Evolutionary conservation across 1,284 basidiomycete species (phyloP).

Genomic region (Schizopora paradoxa): DNA sequence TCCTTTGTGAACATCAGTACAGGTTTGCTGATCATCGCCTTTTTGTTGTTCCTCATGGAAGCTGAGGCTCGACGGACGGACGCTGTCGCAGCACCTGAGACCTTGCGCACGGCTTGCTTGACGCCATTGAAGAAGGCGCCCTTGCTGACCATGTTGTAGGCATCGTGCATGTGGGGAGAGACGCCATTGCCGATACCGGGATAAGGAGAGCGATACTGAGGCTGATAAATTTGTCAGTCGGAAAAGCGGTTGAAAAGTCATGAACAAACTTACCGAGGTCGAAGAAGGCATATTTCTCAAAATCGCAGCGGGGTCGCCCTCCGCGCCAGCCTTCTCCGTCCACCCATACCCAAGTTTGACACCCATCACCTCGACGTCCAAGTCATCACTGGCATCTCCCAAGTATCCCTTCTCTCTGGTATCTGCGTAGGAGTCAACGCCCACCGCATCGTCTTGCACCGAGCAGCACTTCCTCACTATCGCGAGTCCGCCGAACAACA

Average conservation of each 20-base stretch:
- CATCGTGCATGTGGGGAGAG: not conserved
- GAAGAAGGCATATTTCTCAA: too few relatives aligned
- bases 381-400: not conserved
- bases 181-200: slow-evolving; percentile 9
- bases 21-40: slow-evolving; percentile 10
- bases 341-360: slow-evolving; percentile 24
- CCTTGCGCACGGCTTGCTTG: slow-evolving; percentile 6
- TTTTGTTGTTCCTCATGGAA: not conserved
- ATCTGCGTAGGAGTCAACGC: too few relatives aligned
- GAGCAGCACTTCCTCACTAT: slow-evolving; percentile 47
- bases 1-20: slow-evolving; percentile 14
- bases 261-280: too few relatives aligned
- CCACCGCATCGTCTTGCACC: slow-evolving; percentile 49
- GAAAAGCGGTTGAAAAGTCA: too few relatives aligned
- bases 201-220: slow-evolving; percentile 1
- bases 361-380: slow-evolving; percentile 1
- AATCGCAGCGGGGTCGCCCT: too few relatives aligned
- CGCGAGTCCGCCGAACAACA: slow-evolving; percentile 51
- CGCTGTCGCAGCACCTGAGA: slow-evolving; percentile 4
- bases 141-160: slow-evolving; percentile 7
- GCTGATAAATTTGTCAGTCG: too few relatives aligned
- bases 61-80: not conserved
- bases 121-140: slow-evolving; percentile 12
- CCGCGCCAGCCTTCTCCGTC: slow-evolving; percentile 28
- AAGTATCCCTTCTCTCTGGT: slow-evolving; percentile 21